Evolutionary conservation across 2,329 filamentous ascomycete species (phyloP).

Genomic region (Raffaelea deltoideospora): DNA sequence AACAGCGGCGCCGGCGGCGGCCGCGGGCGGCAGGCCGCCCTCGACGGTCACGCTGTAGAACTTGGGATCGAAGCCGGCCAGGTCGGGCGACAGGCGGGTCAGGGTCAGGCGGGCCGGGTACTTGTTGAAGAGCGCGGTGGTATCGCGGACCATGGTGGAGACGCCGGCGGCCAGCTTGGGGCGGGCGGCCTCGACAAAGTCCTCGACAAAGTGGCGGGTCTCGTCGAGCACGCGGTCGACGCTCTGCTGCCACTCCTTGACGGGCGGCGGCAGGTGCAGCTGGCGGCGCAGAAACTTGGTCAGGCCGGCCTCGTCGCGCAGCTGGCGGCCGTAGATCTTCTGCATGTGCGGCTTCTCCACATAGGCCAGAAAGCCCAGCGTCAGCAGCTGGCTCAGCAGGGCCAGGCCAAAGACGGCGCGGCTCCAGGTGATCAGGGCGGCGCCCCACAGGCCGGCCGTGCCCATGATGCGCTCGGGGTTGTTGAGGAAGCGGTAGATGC

Average conservation of each 20-base stretch:
- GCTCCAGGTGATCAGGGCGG: conserved; percentile 86
- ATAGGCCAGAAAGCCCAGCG: conserved; percentile 75
- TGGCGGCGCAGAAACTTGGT: conserved; percentile 83
- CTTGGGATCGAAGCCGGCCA: conserved; percentile 64
- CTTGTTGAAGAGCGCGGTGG: conserved; percentile 73
- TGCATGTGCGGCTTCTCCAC: conserved; percentile 97
- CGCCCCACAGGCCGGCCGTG: conserved; percentile 88
- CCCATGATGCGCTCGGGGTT: conserved; percentile 93
- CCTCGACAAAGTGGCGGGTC: conserved; percentile 77
- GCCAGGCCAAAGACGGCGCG: conserved; percentile 75
- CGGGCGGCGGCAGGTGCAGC: conserved; percentile 66
- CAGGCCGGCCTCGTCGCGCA: conserved; percentile 77
- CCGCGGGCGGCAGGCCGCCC: conserved; percentile 36
- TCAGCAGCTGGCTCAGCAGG: conserved; percentile 70
- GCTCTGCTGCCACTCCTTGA: conserved; percentile 71
- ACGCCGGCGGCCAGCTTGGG: conserved; percentile 79
- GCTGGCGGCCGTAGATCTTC: conserved; percentile 76
- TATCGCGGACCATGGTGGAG: conserved; percentile 76
- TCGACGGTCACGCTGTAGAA: conserved; percentile 66
- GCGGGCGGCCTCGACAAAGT: conserved; percentile 71
- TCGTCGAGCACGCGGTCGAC: conserved; percentile 80
- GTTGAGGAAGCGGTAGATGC: conserved; percentile 96
- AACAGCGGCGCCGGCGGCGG: background rate
- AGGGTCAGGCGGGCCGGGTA: conserved; percentile 79
- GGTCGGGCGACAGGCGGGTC: conserved; percentile 60